A percentile compares a stretch with the other conserved stretches of the same genome.
Conservation (phyloP, 2,329 filamentous ascomycete genomes). For the Penicillium palitans region DNA sequence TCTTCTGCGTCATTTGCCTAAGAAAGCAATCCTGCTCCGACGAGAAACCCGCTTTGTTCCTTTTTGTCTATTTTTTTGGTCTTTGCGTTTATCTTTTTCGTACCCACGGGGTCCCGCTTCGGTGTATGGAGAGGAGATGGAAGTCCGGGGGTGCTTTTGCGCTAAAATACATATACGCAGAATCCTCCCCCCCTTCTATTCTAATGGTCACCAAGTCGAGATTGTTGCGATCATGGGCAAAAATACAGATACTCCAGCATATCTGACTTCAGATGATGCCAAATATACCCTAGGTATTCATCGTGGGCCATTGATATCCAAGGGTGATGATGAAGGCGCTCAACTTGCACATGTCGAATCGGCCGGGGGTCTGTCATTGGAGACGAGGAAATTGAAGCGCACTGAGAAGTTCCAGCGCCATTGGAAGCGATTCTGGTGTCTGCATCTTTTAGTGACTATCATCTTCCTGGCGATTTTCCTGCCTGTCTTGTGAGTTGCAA, state of each 20-base stretch:
- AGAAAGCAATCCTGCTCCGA: constrained; percentile 23
- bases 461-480: constrained; percentile 44
- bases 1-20: constrained; percentile 14
- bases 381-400: constrained; percentile 24
- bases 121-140: neutral
- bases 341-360: constrained; percentile 32
- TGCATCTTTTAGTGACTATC: constrained; percentile 36
- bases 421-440: constrained; percentile 43
- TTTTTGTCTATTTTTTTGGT: neutral
- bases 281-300: constrained; percentile 34
- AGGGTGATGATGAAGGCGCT: constrained; percentile 16
- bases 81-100: neutral
- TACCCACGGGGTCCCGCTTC: neutral
- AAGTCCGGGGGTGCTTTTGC: constrained; percentile 2
- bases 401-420: constrained; percentile 35
- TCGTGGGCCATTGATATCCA: constrained; percentile 30
- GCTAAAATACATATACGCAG: constrained; percentile 10
- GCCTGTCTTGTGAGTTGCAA: constrained; percentile 39
- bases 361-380: constrained; percentile 30
- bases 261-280: constrained; percentile 29
- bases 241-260: constrained; percentile 25
- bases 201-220: neutral
- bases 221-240: constrained; percentile 25
- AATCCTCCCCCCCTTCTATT: neutral
- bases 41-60: neutral